phyloP scores from a whole-genome alignment of 2,329 filamentous ascomycete genomes.

The Xylariales sp. region DNA sequence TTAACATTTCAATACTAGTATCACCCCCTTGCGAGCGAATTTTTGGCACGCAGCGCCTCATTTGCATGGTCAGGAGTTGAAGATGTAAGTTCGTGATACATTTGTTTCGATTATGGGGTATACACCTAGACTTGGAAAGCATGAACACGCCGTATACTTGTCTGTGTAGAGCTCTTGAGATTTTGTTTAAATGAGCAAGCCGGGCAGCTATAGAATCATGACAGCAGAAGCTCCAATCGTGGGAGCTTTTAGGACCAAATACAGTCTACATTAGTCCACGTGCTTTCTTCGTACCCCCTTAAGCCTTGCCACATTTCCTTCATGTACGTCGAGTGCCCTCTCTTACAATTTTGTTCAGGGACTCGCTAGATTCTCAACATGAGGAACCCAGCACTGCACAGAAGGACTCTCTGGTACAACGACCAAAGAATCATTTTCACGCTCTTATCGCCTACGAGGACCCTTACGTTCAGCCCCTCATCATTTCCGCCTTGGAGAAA shows the following conservation, averaged over 20 bases:
- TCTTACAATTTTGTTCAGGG: conserved; percentile 11
- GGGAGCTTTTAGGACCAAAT: not conserved
- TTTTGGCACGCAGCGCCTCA: conserved; percentile 73
- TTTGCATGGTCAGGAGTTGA: conserved; percentile 66
- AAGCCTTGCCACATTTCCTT: too few relatives aligned
- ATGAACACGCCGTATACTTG: conserved; percentile 1
- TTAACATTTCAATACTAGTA: too few relatives aligned
- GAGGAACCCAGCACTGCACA: too few relatives aligned
- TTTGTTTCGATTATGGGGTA: not conserved
- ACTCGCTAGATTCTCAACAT: too few relatives aligned
- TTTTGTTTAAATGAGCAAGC: conserved; percentile 6
- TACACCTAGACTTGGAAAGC: not conserved
- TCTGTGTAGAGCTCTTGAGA: too few relatives aligned
- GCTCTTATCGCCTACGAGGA: conserved; percentile 83
- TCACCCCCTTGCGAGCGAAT: conserved; percentile 88
- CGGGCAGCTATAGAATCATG: conserved; percentile 17
- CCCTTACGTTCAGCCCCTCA: conserved; percentile 81
- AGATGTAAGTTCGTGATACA: conserved; percentile 67
- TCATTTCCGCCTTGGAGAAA: conserved; percentile 65
- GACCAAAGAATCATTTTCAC: conserved; percentile 45
- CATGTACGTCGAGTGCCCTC: not conserved
- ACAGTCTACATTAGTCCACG: conserved; percentile 3
- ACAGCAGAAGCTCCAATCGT: conserved; percentile 6
- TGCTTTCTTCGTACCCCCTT: conserved; percentile 1
- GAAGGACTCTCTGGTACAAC: conserved; percentile 13